Base-by-base conservation (phyloP, 495 filamentous ascomycete species). In the Aspergillus ostianus region DNA sequence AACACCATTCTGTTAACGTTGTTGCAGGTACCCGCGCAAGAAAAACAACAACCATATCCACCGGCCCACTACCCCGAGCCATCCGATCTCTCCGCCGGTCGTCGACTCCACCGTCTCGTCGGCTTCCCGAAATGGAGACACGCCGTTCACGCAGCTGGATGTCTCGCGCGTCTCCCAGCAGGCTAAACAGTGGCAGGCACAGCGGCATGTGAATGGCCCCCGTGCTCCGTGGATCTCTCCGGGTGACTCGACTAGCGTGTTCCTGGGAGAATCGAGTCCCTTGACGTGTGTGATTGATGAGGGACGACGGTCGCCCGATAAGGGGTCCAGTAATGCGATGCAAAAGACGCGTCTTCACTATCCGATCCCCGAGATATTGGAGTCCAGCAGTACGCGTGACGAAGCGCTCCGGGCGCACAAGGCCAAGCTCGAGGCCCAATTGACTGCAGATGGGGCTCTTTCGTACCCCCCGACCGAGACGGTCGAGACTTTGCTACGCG, bases 181-280 rank as follows among this genome's bases (percentile, higher is more conserved):
- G 36, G 2, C 36, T 41, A 41, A 41, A 10, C 36, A 15, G 3
- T 41, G 36, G 36, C 36, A 15, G 10, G 3, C 36, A 0, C 13
- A 41, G 9, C 10, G 2, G 8, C 12, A 15, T 17, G 36, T 41
- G 8, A 27, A 18, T 26, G 53, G 36, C 32, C 21, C 51, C 18
- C 21, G 47, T 17, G 15, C 53, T 13, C 9, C 55, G 7, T 47
- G 44, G 53, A 46, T 52, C 48, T 9, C 58, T 29, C 17, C 52
- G 3, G 29, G 23, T 20, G 21, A 51, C 15, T 56, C 55, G 36
- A 27, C 52, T 2, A 36, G 20, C 55, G 21, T 77, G 18, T 77
- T 77, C 51, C 65, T 77, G 5, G 73, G 75, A 51, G 75, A 77
- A 32, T 77, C 75, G 8, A 76, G 75, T 59, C 73, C 75, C 0